Conservation (phyloP, 768 basidiomycete species). For the Naematelia encephala region DNA sequence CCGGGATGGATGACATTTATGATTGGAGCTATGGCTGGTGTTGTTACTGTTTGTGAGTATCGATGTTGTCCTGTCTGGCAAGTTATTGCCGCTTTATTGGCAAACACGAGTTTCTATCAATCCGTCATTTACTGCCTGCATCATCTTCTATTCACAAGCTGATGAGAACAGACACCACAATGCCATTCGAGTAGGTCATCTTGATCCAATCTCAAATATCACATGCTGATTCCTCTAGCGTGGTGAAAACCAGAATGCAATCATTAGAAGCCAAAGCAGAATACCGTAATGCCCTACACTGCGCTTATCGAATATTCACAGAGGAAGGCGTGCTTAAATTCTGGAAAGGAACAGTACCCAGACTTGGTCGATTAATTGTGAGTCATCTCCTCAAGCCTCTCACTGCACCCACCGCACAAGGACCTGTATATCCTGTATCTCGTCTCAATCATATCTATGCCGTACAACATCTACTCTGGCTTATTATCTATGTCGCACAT, state of each 20-base stretch:
- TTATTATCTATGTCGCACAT: background rate
- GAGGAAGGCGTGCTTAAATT: slow-evolving; percentile 90
- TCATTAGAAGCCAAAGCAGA: slow-evolving; percentile 74
- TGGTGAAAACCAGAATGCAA: slow-evolving; percentile 98
- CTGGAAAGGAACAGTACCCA: slow-evolving; percentile 94
- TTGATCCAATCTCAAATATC: background rate
- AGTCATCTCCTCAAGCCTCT: slow-evolving; percentile 17
- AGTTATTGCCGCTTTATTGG: background rate
- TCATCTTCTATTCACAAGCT: background rate
- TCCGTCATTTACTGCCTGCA: no score
- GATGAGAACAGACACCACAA: slow-evolving; percentile 39
- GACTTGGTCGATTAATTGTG: slow-evolving; percentile 72
- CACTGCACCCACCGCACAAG: background rate
- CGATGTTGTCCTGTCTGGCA: slow-evolving; percentile 47
- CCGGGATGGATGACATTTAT: slow-evolving; percentile 88
- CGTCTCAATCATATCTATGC: background rate
- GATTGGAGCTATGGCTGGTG: slow-evolving; percentile 86
- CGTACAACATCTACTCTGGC: background rate
- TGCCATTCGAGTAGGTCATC: slow-evolving; percentile 52
- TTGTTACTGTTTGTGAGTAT: slow-evolving; percentile 83
- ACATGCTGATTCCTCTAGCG: slow-evolving; percentile 56
- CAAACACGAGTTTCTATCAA: no score
- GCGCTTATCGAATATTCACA: slow-evolving; percentile 86
- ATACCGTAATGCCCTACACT: slow-evolving; percentile 93
- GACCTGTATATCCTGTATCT: background rate